Evolutionary conservation across 2,329 filamentous ascomycete species (phyloP).

Genomic region (Penicillium sclerotigenum): DNA sequence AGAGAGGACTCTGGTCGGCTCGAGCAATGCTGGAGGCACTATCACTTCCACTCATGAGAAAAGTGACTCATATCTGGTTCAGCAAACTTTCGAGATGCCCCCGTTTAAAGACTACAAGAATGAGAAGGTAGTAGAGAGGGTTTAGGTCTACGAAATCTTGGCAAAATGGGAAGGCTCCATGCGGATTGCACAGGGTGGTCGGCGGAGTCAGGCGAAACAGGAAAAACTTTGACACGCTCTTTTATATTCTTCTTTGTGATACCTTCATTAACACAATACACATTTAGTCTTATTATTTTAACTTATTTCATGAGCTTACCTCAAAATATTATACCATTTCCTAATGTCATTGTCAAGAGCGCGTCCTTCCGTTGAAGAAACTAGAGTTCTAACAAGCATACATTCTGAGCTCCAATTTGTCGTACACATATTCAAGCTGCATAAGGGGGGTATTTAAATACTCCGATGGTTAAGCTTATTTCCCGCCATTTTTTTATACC

Average conservation of each 20-base stretch:
- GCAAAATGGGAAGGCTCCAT: not conserved
- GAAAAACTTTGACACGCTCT: not conserved
- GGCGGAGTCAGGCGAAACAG: not conserved
- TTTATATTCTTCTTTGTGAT: not conserved
- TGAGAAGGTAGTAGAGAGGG: not conserved
- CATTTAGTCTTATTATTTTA: not conserved
- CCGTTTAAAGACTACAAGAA: constrained; percentile 3
- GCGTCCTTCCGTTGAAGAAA: too few relatives aligned
- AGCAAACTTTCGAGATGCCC: constrained; percentile 5
- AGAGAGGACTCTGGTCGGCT: constrained; percentile 9
- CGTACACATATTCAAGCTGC: not conserved
- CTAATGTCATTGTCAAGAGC: too few relatives aligned
- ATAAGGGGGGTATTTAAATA: not conserved
- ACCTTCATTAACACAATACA: not conserved
- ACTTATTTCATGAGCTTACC: not conserved
- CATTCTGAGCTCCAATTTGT: not conserved
- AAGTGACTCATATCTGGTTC: not conserved
- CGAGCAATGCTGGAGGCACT: not conserved
- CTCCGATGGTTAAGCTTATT: constrained; percentile 19
- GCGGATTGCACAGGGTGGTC: not conserved
- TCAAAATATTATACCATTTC: not conserved
- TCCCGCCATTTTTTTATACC: constrained; percentile 18
- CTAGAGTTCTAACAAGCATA: not conserved
- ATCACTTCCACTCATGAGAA: not conserved
- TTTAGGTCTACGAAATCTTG: not conserved